Base-by-base conservation (phyloP, 371 early-diverging fungal species). In the Mucor velutinosus region DNA sequence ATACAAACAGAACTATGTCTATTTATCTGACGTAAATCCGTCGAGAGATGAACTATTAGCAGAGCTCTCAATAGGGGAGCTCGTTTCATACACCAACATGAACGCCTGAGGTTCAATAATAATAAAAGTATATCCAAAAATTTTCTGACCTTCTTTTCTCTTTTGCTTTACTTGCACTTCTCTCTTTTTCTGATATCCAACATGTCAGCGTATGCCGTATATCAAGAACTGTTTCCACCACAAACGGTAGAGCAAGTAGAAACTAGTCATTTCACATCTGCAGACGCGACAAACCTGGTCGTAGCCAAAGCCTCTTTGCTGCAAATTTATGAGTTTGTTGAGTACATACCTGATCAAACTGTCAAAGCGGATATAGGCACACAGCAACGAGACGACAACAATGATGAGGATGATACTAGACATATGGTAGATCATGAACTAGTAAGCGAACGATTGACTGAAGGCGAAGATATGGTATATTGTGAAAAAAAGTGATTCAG, bases 201-300 rank as follows among this genome's bases (percentile, higher is more conserved):
- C 23, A 83, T 83, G 83, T 83, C 83, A 39, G 83, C 80, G 27
- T 93, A 90, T 73, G 86, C 93, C 39, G 81, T 93, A 56, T 90
- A 90, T 75, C 90, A 92, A 79, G 93, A 94, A 70, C 74, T 92
- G 58, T 88, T 92, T 65, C 92, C 93, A 19, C 89, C 94, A 10
- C 92, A 94, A 70, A 87, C 88, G 7, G 89, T 95, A 27, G 94
- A 94, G 71, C 85, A 87, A 62, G 89, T 87, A 32, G 87, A 89
- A 63, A 85, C 86, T 58, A 89, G 90, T 53, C 85, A 89, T 57
- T 93, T 97, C 70, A 91, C 91, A 5, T 79, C 87, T 8, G 86
- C 94, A 0, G 83, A 87, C 41, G 86, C 85, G 23, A 78, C 80
- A 47, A 94, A 97, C 81, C 77, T 95, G 21, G 86, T 93, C 45